Evolutionary conservation across 2,329 filamentous ascomycete genomes (phyloP), one percentile per base, ranked within the genome.

Genomic region (Xylariaceae sp.): DNA sequence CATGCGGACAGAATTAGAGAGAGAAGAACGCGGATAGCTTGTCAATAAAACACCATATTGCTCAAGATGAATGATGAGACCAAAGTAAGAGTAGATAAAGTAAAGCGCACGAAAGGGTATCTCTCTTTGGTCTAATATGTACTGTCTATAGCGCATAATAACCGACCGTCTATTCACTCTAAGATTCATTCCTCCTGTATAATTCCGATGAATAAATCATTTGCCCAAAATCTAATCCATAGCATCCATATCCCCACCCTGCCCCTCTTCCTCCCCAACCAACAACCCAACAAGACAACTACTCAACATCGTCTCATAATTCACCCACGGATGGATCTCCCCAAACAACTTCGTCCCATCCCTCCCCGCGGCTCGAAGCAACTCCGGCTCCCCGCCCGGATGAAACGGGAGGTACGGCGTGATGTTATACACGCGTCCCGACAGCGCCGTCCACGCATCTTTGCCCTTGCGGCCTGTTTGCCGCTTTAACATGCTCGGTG

Each of bases 391-490:
- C 7, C 90, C 94, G 18, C 94, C 94, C 0, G 94, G 94, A 73
- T 99, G 94, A 71, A 92, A 99, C 1, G 89, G 86, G 42, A 92
- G 72, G 71, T 97, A 99, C 0, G 93, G 91, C 0, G 88, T 88
- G 59, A 99, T 87, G 70, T 97, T 97, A 76, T 97, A 99, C 34
- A 97, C 93, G 69, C 89, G 89, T 1, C 93, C 92, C 61, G 90
- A 88, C 62, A 96, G 87, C 1, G 86, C 89, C 61, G 89, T 95
- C 94, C 94, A 99, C 0, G 92, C 91, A 68, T 96, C 90, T 62
- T 83, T 87, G 7, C 91, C 91, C 71, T 88, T 89, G 35, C 93
- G 85, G 0, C 93, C 93, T 45, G 89, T 95, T 75, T 91, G 86
- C 45, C 78, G 75, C 71, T 87, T 88, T 10, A 99, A 80, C 81